Percentiles rank a stretch among this genome's conserved stretches.
These are phyloP conservation scores for Raphanus sativus DNA, from an alignment of 345 rosid genomes.

Conservation along the genomic window DNA sequence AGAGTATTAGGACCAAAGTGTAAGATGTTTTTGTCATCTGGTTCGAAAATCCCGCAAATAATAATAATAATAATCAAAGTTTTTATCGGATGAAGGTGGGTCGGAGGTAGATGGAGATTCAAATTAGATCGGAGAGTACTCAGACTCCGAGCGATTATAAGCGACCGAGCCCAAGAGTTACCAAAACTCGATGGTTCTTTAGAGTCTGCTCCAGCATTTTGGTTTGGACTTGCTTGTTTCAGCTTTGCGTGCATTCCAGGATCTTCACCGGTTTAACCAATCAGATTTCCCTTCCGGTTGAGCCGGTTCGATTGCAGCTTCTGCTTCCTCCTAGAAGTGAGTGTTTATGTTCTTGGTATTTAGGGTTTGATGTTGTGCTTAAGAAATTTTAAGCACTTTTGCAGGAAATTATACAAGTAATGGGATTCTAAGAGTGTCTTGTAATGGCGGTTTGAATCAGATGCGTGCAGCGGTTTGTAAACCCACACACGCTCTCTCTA, in stretches of 20 bases:
- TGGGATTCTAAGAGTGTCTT: constrained; percentile 74
- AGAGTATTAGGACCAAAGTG: background rate
- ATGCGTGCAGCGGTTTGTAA: constrained; percentile 85
- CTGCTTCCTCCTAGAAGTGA: constrained; percentile 54
- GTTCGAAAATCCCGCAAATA: too few relatives aligned
- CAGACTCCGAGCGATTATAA: constrained; percentile 48
- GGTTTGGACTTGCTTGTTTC: constrained; percentile 42
- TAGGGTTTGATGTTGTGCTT: background rate
- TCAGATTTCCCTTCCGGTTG: constrained; percentile 42
- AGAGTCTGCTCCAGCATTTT: constrained; percentile 74
- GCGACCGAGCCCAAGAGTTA: constrained; percentile 46
- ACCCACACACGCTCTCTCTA: background rate
- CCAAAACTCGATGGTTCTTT: constrained; percentile 69
- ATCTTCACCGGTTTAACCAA: constrained; percentile 46
- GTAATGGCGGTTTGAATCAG: constrained; percentile 94
- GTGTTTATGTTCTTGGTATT: constrained; percentile 14
- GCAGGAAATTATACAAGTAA: constrained; percentile 78
- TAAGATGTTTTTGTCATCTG: background rate
- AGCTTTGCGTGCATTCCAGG: constrained; percentile 66
- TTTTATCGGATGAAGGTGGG: constrained; percentile 46
- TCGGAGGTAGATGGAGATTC: constrained; percentile 56
- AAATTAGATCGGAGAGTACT: constrained; percentile 62
- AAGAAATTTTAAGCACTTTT: background rate
- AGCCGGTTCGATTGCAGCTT: constrained; percentile 39
- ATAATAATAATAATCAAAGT: background rate